These are phyloP conservation scores for Vitis vinifera DNA, from an alignment of 164 flowering plant species.

Conservation along the genomic window ASM3070453v1 NC_081809.1:20741001-20741500, in stretches of 20 bases:
- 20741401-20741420: constrained; percentile 49
- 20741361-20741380: constrained; percentile 37
- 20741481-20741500: constrained; percentile 56
- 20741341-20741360: constrained; percentile 6
- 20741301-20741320: constrained; percentile 26
- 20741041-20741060: constrained; percentile 26
- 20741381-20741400: constrained; percentile 61
- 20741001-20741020: background rate
- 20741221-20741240: constrained; percentile 14
- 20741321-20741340: background rate
- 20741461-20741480: constrained; percentile 55
- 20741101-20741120: constrained; percentile 21
- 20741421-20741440: constrained; percentile 65
- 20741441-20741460: constrained; percentile 74
- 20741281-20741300: constrained; percentile 19
- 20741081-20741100: background rate
- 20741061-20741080: constrained; percentile 2
- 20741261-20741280: constrained; percentile 18
- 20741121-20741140: constrained; percentile 3
- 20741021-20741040: constrained; percentile 10
- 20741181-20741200: constrained; percentile 15
- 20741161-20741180: constrained; percentile 12
- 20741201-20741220: constrained; percentile 19
- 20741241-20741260: constrained; percentile 18
- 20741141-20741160: constrained; percentile 5